Percentiles rank a stretch among this genome's conserved stretches.
Conservation (phyloP, 257 asterid genomes). For the Solanum tarijense region DNA sequence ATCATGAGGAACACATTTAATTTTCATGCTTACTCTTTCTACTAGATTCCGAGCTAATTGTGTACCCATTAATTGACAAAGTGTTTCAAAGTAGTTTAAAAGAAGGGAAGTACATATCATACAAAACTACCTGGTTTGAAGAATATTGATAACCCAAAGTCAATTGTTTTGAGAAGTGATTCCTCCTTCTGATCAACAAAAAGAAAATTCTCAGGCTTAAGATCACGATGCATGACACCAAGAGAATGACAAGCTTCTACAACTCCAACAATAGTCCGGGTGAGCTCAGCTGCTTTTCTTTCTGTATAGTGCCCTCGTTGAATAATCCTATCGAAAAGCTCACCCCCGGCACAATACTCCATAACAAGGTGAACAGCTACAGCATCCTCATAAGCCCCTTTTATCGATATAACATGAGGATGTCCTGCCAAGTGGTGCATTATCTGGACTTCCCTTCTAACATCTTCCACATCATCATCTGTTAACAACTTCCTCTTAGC, state of each 20-base stretch:
- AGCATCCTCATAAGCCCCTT: slow-evolving; percentile 87
- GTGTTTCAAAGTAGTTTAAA: neutral
- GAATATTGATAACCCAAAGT: slow-evolving; percentile 80
- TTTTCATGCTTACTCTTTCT: neutral
- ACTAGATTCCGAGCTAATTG: neutral
- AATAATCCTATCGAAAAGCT: slow-evolving; percentile 85
- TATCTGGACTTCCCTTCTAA: slow-evolving; percentile 90
- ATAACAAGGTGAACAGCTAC: slow-evolving; percentile 82
- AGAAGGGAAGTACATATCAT: neutral
- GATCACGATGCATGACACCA: slow-evolving; percentile 94
- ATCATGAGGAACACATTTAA: neutral
- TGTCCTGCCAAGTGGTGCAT: slow-evolving; percentile 90
- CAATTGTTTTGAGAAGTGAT: slow-evolving; percentile 82
- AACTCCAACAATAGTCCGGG: slow-evolving; percentile 88
- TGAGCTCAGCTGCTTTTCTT: slow-evolving; percentile 91
- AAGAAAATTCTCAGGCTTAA: slow-evolving; percentile 92
- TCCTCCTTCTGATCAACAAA: slow-evolving; percentile 79
- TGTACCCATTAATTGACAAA: neutral
- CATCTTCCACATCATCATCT: slow-evolving; percentile 91
- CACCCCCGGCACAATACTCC: slow-evolving; percentile 93
- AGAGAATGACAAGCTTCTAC: slow-evolving; percentile 91
- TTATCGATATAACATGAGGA: slow-evolving; percentile 78
- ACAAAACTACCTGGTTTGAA: slow-evolving; percentile 69
- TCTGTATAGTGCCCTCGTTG: slow-evolving; percentile 88
- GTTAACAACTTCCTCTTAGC: slow-evolving; percentile 82